Base-by-base conservation (phyloP, 2,329 filamentous ascomycete species). In the Fusarium citri region DNA sequence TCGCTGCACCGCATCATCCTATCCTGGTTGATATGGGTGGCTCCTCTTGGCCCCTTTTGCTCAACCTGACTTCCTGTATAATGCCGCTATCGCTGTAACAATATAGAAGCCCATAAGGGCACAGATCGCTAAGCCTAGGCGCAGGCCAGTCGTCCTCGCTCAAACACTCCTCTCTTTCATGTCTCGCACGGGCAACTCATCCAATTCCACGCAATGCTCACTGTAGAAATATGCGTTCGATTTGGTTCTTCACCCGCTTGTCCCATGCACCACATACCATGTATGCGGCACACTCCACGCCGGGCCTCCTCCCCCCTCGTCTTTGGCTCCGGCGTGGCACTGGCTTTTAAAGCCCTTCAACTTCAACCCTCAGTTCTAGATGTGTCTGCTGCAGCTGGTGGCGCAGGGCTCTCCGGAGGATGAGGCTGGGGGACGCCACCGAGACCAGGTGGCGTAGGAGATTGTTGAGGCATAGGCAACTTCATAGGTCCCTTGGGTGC, bases 401-500 rank as follows among this genome's bases (percentile, higher is more conserved):
- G 79, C 25, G 77, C 78, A 16, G 78, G 77, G 18, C 77, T 68
- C 28, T 80, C 76, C 11, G 79, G 77, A 10, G 78, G 70, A 12
- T 80, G 75, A 16, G 79, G 77, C 22, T 80, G 78, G 26, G 75
- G 53, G 20, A 80, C 75, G 41, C 77, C 78, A 6, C 77, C 76
- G 8, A 81, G 72, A 2, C 79, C 80, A 1, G 80, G 79, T 11
- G 79, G 77, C 30, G 77, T 74, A 3, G 78, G 78, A n/a, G 73
- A 65, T 9, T 80, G 75, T 23, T 75, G 72, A 11, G 80, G 79
- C 11, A 82, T 77, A 7, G 81, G 81, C 46, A 83, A 61, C 25
- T 78, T 76, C 74, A 83, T 63, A 2, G 81, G 81, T 6, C 81
- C 81, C 61, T 80, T 81, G 0, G 93, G 93, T 18, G 95, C 72